phyloP scores from a whole-genome alignment of 139 green algal genomes.

The Auxenochlorella pyrenoidosa region DNA sequence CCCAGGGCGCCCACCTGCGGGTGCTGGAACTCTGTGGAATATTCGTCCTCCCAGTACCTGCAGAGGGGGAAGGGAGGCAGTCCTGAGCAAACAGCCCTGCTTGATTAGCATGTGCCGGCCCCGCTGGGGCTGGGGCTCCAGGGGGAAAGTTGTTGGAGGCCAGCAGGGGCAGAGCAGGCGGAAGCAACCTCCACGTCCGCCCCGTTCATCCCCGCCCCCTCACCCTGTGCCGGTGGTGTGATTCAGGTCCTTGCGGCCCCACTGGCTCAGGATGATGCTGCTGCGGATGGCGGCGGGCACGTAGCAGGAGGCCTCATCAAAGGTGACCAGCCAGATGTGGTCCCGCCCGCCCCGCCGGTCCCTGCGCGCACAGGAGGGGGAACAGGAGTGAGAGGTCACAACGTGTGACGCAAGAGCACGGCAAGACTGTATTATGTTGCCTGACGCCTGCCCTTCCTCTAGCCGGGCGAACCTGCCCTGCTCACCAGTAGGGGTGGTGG shows the following conservation, averaged over 20 bases:
- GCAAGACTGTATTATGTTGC: too few species aligned
- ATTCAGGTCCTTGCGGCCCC: constrained; percentile 38
- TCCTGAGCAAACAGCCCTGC: neutral
- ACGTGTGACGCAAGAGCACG: too few species aligned
- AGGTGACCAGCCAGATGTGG: constrained; percentile 39
- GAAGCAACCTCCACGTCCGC: too few species aligned
- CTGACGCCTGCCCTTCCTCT: too few species aligned
- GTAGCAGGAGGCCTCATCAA: constrained; percentile 68
- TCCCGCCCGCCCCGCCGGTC: constrained; percentile 19
- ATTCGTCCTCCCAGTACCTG: constrained; percentile 15
- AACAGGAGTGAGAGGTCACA: too few species aligned
- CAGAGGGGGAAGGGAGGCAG: neutral
- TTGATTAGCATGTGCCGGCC: too few species aligned
- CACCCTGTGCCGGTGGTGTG: constrained; percentile 3
- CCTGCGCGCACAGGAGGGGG: neutral
- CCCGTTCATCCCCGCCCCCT: too few species aligned
- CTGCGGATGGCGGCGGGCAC: constrained; percentile 41
- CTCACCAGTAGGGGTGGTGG: constrained; percentile 26
- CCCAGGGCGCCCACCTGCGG: neutral
- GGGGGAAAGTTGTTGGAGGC: too few species aligned
- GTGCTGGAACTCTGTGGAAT: neutral
- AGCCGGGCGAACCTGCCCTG: too few species aligned
- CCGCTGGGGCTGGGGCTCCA: too few species aligned
- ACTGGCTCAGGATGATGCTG: constrained; percentile 59
- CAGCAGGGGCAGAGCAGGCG: too few species aligned